Evolutionary conservation across 495 filamentous ascomycete species (phyloP), one percentile per base, ranked within the genome.

Genomic region (Aspergillus heteromorphus): DNA sequence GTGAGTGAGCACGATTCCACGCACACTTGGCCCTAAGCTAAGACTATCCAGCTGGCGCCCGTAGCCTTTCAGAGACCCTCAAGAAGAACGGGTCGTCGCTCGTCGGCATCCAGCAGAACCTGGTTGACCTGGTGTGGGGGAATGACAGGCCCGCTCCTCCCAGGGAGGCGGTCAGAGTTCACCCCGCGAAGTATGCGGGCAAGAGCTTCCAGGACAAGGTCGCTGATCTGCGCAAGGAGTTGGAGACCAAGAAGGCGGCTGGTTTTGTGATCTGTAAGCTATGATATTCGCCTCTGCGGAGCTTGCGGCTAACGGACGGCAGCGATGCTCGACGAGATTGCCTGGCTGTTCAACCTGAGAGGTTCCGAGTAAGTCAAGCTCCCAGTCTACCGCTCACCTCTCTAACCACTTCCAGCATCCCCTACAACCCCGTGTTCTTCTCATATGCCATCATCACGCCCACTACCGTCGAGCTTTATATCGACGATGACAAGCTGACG

Each of bases 341-440:
- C 95, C 27, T 99, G 95, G 95, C 76, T 99, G 36, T 97, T 92
- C 70, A 99, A 99, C 72, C 72, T 99, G 40, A 84, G 95, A 67
- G 95, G 95, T 65, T 95, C 78, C 70, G 95, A 99, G 84, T 87
- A 72, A 65, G 83, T 54, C 19, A 1, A 5, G 21, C 48, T 4
- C 9, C 23, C 19, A 6, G 4, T 13, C 17, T 40, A 9, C 27
- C 4, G 16, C 0, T 36, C 45, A 30, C 47, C 50, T 31, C 0
- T 40, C 48, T 57, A 31, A 66, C 13, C 2, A 3, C 38, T n/a
- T 17, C 11, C 48, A 87, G 84, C 67, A 99, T 99, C 62, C 88
- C 90, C 2, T 99, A 96, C 74, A 99, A 99, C 64, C 95, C 95
- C 0, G 95, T 99, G 30, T 99, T 97, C 77, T 97, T 97, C 75